Conservation (phyloP, 129 eudicot genomes). For the Arctium lappa region DNA sequence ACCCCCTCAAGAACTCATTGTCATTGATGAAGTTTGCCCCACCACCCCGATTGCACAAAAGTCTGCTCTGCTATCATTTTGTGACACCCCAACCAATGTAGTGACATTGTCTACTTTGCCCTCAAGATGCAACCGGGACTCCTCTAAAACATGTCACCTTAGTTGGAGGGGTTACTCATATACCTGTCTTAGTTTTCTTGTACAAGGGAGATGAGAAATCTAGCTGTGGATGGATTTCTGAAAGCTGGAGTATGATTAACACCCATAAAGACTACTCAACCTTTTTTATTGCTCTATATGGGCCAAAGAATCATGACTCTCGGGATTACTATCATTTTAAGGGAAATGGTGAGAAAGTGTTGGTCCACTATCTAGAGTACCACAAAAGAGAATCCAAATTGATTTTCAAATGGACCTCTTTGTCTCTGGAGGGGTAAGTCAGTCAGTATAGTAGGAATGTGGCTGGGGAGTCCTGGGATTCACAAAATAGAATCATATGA, state of each 20-base stretch:
- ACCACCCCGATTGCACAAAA: not conserved
- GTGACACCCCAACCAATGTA: not conserved
- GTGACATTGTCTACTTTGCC: not conserved
- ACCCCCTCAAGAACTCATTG: too few species aligned
- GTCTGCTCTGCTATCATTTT: not conserved
- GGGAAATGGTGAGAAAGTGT: not conserved
- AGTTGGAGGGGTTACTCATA: not conserved
- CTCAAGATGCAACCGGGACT: not conserved
- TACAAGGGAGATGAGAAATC: not conserved
- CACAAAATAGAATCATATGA: not conserved
- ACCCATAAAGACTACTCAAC: not conserved
- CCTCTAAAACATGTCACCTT: not conserved
- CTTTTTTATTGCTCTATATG: not conserved
- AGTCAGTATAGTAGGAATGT: not conserved
- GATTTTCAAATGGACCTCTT: not conserved
- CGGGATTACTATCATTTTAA: not conserved
- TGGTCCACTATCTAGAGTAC: not conserved
- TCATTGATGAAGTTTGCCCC: too few species aligned
- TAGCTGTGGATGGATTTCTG: not conserved
- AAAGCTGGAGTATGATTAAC: not conserved
- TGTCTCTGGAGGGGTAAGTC: not conserved
- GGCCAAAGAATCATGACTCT: not conserved
- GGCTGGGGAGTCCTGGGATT: not conserved
- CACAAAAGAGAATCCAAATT: not conserved
- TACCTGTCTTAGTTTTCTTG: not conserved